Base-by-base conservation (phyloP, 208 protist species). In the Naegleria gruberi region DNA sequence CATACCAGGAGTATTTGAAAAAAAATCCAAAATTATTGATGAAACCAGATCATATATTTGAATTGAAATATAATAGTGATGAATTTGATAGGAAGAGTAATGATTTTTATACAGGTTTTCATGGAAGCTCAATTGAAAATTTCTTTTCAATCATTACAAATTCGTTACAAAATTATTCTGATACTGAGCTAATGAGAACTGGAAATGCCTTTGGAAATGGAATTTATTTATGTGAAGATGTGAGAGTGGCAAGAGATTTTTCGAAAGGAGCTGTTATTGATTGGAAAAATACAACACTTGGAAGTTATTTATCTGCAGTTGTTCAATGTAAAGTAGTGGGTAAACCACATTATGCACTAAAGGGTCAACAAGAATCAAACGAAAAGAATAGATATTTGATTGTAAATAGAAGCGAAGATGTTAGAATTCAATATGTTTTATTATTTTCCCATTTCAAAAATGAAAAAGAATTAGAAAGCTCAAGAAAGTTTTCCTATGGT, bases 1-100 rank as follows among this genome's bases (percentile, higher is more conserved):
- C 40, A 10, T 43, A 43, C 15, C 30, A 82, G 37, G 26, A 82
- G 34, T 34, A 43, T 82, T 82, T 43, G 6, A 82, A 43, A 82
- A 41, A 34, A 40, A 65, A 65, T 23, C 15, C 17, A 17, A 82
- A 43, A 82, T 42, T 42, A 82, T 15, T 43, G 17, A 17, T 82
- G 40, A 82, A 43, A 17, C 74, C 74, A 43, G 74, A 82, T 82
- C 74, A 82, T 30, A 42, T 82, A 40, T 82, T 82, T 82, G 74
- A 82, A 82, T 15, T 82, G 6, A 17, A 10, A 42, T 42, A 82
- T 41, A 34, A 34, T 2, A 65, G 30, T 65, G 30, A 65, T 19
- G 51, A 65, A 30, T 65, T 65, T 65, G 74, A 82, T 30, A 7
- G 34, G 10, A 34, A 10, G 10, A 82, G 34, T 34, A 42, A 8